A percentile compares a stretch with the other conserved stretches of the same genome.
These are phyloP conservation scores for Penicillium odoratum DNA, from an alignment of 495 filamentous ascomycete species.

Conservation along the genomic window DNA sequence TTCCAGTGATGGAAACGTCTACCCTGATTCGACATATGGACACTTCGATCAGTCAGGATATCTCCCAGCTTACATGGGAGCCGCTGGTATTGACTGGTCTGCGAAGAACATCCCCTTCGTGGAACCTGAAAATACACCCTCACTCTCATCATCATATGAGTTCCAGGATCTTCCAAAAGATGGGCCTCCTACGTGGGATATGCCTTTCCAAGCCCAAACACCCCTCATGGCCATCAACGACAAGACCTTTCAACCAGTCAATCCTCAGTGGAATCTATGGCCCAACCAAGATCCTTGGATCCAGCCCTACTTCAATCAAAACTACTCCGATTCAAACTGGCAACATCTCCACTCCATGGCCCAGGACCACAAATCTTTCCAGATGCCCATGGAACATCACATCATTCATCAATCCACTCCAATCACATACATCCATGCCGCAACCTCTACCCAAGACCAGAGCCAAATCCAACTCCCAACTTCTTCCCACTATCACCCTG, in stretches of 20 bases:
- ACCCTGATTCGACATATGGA: not conserved
- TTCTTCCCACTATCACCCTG: no score
- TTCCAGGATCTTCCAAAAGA: not conserved
- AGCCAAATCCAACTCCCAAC: not conserved
- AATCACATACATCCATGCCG: not conserved
- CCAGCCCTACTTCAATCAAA: not conserved
- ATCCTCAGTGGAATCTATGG: not conserved
- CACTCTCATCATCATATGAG: constrained; percentile 14
- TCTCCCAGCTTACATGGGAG: no score
- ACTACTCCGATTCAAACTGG: not conserved
- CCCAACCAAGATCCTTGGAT: not conserved
- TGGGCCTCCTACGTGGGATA: not conserved
- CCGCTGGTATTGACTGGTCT: not conserved
- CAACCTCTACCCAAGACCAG: not conserved
- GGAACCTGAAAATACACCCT: constrained; percentile 3
- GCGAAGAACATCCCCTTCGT: constrained; percentile 7
- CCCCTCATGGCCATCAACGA: not conserved
- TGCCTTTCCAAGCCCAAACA: not conserved
- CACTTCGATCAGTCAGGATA: not conserved
- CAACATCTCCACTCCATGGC: not conserved
- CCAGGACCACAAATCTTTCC: not conserved
- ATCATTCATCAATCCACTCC: not conserved
- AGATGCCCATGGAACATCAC: not conserved
- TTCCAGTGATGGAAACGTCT: constrained; percentile 5
- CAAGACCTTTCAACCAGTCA: not conserved